These are phyloP conservation scores for Chaetomiaceae sp. DNA, from an alignment of 2,329 filamentous ascomycete species.

Conservation along the genomic window DNA sequence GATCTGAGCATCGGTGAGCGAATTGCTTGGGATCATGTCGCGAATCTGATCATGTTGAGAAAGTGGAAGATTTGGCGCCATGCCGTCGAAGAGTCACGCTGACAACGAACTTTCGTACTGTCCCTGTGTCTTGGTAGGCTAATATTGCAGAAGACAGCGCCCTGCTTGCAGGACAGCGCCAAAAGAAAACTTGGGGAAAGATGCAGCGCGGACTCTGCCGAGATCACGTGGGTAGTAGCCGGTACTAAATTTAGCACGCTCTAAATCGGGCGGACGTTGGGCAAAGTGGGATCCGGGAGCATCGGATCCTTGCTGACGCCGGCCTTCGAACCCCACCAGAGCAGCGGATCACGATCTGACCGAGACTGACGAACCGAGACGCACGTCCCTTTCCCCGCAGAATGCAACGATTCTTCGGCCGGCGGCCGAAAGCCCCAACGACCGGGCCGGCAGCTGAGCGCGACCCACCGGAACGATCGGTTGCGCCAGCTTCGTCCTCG, in stretches of 20 bases:
- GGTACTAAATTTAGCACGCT: no score
- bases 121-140: neutral
- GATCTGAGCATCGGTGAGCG: neutral
- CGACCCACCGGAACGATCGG: neutral
- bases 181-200: no score
- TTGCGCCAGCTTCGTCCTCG: neutral
- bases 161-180: no score
- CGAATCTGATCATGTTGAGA: neutral
- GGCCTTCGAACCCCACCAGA: neutral
- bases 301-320: neutral
- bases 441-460: slow-evolving; percentile 1
- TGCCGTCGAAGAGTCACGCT: neutral
- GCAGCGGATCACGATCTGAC: slow-evolving; percentile 1
- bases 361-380: neutral
- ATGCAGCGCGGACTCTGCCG: no score
- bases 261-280: neutral
- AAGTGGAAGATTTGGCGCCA: neutral
- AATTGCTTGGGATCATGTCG: neutral
- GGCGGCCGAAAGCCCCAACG: slow-evolving; percentile 5
- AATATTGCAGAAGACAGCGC: no score
- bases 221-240: neutral
- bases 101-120: no score
- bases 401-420: slow-evolving; percentile 3
- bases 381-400: neutral
- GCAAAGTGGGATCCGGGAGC: neutral